Base-by-base conservation (phyloP, 2,329 filamentous ascomycete species). In the Mycosphaerella sp. region DNA sequence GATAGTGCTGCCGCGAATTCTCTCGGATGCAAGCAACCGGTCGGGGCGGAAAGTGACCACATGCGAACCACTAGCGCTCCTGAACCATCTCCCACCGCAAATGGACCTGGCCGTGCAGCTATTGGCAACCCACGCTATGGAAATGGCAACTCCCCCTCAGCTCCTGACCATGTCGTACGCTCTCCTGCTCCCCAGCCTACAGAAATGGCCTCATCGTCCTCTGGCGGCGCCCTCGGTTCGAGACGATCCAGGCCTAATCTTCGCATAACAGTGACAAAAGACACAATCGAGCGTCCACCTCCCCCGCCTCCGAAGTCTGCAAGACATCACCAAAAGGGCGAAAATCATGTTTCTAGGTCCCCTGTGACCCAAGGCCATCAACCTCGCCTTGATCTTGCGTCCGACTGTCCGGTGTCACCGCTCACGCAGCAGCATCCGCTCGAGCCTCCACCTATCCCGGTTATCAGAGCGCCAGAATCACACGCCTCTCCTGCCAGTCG, bases 281-380 rank as follows among this genome's bases (percentile, higher is more conserved):
- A 48, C 34, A 23, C 29, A 9, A 39, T 9, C 47, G 48, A 57
- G 11, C 26, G 41, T 3, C 38, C 36, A 44, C 54, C 58, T 34
- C 60, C 59, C 29, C 59, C 59, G 17, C 62, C 63, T 48, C 55
- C 59, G 12, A 63, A 62, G 45, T 61, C 62, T 14, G 57, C 62
- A 26, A 50, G 56, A 43, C 57, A 59, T 48, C 34, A 32, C 11
- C 45, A 31, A 38, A 40, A 59, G 39, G 34, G 46, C 17, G 36
- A 29, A 7, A 39, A 36, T 14, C 45, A 46, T n/a, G 34, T 42
- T 49, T 45, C 49, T 23, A 26, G 11, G 11, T 41, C 43, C 29
- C 32, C 36, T 45, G 42, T 17, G 39, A 31, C 41, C 11, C 32
- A 17, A 40, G 42, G 42, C 32, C 31, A 17, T 32, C 45, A 36